Base-by-base conservation (phyloP, 2,329 filamentous ascomycete genomes). In the Exophiala alcalophila region DNA sequence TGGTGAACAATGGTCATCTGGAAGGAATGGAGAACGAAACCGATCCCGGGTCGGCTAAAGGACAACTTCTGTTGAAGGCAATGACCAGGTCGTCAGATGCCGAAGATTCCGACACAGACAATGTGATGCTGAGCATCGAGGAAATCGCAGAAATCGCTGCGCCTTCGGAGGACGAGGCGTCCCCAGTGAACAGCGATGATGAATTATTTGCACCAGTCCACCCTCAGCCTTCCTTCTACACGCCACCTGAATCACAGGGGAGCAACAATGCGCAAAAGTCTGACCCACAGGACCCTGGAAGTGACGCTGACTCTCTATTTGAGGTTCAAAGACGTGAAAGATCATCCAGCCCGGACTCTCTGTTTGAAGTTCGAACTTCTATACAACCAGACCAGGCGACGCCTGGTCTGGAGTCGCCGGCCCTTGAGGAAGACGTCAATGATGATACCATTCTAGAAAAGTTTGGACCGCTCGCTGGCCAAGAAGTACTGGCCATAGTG, bases 1-100 rank as follows among this genome's bases (percentile, higher is more conserved):
- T 94, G n/a, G 81, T 96, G 42, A 77, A 97, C 64, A 92, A 95
- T 70, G 91, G 92, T 0, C 92, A 97, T 66, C 63, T 96, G 38
- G 62, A 76, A 36, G 63, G 77, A 58, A 80, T 87, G 74, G 58
- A 68, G 59, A 63, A 77, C 65, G 73, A 83, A 60, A 65, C 75
- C 52, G 70, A 77, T 66, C 59, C 64, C 27, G 70, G 73, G 41
- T 30, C 49, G 9, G 18, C 27, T 12, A 48, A 49, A 30, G 55
- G 49, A 14, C 44, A 39, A 35, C 33, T 49, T 7, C 36, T 57
- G 20, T 30, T 57, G 15, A 43, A 44, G 44, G 53, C 51, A 24
- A 56, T 57, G 47, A 53, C 55, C 5, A 41, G 39, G 15, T 45
- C 38, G 5, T 25, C 33, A 16, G 43, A 40, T 26, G 23, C 28